A percentile compares a stretch with the other conserved stretches of the same genome.
These are phyloP conservation scores for Niebla homalea DNA, from an alignment of 495 filamentous ascomycete genomes.

Conservation along the genomic window DNA sequence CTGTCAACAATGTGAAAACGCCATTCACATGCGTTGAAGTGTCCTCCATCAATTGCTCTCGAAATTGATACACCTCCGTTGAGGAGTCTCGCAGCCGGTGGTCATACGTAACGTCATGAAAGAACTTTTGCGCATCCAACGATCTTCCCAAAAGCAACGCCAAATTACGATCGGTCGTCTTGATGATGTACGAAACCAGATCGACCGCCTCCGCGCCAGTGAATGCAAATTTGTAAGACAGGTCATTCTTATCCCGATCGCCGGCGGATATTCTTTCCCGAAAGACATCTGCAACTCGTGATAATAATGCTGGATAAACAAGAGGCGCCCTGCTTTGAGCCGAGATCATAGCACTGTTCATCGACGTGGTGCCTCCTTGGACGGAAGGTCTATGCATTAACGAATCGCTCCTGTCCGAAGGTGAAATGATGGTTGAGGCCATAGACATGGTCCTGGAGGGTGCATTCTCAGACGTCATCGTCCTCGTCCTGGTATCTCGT, in stretches of 20 bases:
- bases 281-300: slow-evolving; percentile 81
- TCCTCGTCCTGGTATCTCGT: slow-evolving; percentile 19
- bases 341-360: slow-evolving; percentile 31
- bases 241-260: slow-evolving; percentile 88
- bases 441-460: slow-evolving; percentile 67
- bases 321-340: slow-evolving; percentile 53
- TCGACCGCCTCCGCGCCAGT: slow-evolving; percentile 91
- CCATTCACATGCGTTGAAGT: slow-evolving; percentile 77
- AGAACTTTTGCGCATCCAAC: slow-evolving; percentile 97
- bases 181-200: slow-evolving; percentile 84
- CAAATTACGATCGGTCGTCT: slow-evolving; percentile 90
- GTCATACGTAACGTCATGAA: slow-evolving; percentile 98
- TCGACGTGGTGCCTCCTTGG: slow-evolving; percentile 23
- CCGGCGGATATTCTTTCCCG: slow-evolving; percentile 67
- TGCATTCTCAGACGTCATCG: slow-evolving; percentile 23
- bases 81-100: slow-evolving; percentile 85
- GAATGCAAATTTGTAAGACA: slow-evolving; percentile 95
- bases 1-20: slow-evolving; percentile 88
- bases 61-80: slow-evolving; percentile 91
- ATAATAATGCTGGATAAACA: slow-evolving; percentile 87
- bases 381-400: slow-evolving; percentile 36
- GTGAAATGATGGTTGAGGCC: slow-evolving; percentile 60
- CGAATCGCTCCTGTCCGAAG: slow-evolving; percentile 28
- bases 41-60: slow-evolving; percentile 83
- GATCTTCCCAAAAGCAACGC: slow-evolving; percentile 86